Evolutionary conservation across 2,329 filamentous ascomycete genomes (phyloP).

Genomic region (Talaromyces pinophilus): DNA sequence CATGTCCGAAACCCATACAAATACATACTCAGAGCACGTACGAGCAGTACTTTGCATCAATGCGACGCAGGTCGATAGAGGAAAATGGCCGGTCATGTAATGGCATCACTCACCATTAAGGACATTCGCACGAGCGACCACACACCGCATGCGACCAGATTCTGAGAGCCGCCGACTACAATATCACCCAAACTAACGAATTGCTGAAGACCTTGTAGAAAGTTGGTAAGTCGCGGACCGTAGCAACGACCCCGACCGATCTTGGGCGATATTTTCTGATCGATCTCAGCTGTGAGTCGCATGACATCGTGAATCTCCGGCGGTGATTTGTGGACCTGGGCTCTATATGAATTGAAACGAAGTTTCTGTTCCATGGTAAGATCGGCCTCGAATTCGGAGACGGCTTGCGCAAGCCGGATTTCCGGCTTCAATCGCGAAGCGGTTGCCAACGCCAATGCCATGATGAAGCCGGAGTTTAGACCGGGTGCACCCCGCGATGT

Average conservation of each 20-base stretch:
- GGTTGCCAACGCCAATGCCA: slow-evolving; percentile 20
- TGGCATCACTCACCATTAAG: slow-evolving; percentile 39
- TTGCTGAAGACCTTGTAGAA: slow-evolving; percentile 46
- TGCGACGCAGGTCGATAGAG: not conserved
- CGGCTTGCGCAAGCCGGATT: slow-evolving; percentile 40
- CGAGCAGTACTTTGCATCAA: not conserved
- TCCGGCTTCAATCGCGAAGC: slow-evolving; percentile 26
- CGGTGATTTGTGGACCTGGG: slow-evolving; percentile 26
- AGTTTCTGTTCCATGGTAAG: slow-evolving; percentile 42
- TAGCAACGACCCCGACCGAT: slow-evolving; percentile 34
- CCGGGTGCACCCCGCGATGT: not conserved
- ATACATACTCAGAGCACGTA: no score
- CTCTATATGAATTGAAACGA: not conserved
- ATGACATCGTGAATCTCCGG: slow-evolving; percentile 43
- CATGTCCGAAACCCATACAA: not conserved
- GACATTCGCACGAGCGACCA: slow-evolving; percentile 50
- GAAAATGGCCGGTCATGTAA: not conserved
- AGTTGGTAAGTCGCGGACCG: slow-evolving; percentile 46
- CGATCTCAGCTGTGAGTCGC: slow-evolving; percentile 45
- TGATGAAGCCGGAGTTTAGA: not conserved
- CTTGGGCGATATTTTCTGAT: slow-evolving; percentile 28
- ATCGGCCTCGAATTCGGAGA: slow-evolving; percentile 43
- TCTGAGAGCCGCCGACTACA: slow-evolving; percentile 48
- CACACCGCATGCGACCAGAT: slow-evolving; percentile 48
- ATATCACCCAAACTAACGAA: slow-evolving; percentile 49